phyloP scores from a whole-genome alignment of 139 green algal genomes.

The Closterium sp. region DNA sequence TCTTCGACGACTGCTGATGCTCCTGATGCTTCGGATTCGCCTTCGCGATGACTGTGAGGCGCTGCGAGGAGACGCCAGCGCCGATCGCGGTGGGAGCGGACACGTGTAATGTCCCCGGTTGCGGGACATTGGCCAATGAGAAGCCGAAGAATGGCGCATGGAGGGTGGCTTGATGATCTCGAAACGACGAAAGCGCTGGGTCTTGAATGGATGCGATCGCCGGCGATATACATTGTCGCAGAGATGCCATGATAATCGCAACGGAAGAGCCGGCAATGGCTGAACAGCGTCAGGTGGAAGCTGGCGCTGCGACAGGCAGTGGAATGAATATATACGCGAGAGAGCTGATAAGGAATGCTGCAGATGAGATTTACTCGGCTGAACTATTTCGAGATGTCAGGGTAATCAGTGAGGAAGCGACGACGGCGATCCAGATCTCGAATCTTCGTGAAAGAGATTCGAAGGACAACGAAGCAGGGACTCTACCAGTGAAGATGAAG shows the following conservation, averaged over 20 bases:
- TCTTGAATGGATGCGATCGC: background rate
- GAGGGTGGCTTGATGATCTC: background rate
- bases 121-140: background rate
- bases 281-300: background rate
- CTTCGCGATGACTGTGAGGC: background rate
- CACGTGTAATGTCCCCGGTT: background rate
- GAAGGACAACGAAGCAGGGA: background rate
- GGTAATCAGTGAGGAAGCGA: background rate
- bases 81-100: background rate
- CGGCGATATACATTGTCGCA: background rate
- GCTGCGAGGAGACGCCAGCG: background rate
- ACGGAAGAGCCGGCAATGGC: background rate
- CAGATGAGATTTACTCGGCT: background rate
- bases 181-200: background rate
- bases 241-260: background rate
- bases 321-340: background rate
- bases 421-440: background rate
- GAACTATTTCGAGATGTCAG: background rate
- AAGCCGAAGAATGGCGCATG: background rate
- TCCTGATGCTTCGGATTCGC: background rate
- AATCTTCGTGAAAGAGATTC: no score
- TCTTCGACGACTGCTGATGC: background rate
- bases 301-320: background rate
- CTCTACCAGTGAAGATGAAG: background rate
- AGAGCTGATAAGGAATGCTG: background rate